A percentile compares a stretch with the other conserved stretches of the same genome.
Evolutionary conservation across 1,284 basidiomycete species (phyloP).

Genomic region (Ustilago tritici): DNA sequence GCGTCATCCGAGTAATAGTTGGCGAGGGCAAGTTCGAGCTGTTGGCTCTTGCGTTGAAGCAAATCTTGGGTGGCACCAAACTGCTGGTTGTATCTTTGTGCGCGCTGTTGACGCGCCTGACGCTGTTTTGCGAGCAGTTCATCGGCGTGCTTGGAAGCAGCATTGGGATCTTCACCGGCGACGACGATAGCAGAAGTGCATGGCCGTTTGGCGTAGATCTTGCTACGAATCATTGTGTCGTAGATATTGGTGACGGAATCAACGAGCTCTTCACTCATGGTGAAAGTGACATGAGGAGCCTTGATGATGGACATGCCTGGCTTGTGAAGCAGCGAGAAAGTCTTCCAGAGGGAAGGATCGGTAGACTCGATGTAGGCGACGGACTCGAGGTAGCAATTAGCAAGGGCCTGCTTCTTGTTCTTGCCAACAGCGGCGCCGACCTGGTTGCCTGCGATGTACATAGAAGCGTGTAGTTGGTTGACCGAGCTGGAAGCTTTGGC

Average conservation of each 20-base stretch:
- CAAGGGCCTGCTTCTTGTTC: slow-evolving; percentile 82
- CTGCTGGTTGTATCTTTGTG: slow-evolving; percentile 38
- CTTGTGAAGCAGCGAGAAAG: slow-evolving; percentile 73
- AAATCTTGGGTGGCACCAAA: slow-evolving; percentile 59
- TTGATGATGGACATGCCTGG: slow-evolving; percentile 72
- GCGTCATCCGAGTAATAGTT: slow-evolving; percentile 77
- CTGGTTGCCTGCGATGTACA: slow-evolving; percentile 82
- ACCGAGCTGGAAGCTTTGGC: slow-evolving; percentile 9
- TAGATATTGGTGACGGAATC: slow-evolving; percentile 80
- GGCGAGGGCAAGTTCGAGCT: slow-evolving; percentile 75
- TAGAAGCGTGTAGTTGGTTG: slow-evolving; percentile 80
- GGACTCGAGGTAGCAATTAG: slow-evolving; percentile 86
- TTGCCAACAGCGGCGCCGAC: slow-evolving; percentile 82
- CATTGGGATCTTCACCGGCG: slow-evolving; percentile 44
- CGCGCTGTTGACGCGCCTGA: slow-evolving; percentile 39
- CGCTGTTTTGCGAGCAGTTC: slow-evolving; percentile 49
- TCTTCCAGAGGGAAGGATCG: slow-evolving; percentile 83
- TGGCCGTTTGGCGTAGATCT: slow-evolving; percentile 66
- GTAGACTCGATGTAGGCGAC: slow-evolving; percentile 85
- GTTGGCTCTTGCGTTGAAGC: slow-evolving; percentile 75
- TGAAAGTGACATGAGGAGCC: slow-evolving; percentile 80
- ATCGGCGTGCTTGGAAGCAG: slow-evolving; percentile 64
- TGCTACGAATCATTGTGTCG: slow-evolving; percentile 74
- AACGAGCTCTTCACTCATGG: slow-evolving; percentile 78
- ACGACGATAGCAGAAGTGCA: slow-evolving; percentile 39